phyloP scores from a whole-genome alignment of 805 yeast species.

The Millerozyma miso region DNA sequence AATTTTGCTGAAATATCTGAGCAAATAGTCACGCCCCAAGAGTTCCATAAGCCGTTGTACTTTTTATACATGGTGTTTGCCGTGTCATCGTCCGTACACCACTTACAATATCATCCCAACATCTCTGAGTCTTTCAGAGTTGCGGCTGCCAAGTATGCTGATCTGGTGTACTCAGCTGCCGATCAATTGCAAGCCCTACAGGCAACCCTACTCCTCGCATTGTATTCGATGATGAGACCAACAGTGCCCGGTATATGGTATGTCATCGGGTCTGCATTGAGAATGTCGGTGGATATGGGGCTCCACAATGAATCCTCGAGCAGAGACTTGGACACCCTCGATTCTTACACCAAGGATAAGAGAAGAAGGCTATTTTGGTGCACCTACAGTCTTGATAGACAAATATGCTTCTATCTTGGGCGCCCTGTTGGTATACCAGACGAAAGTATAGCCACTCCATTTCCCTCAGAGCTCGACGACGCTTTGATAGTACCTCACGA shows the following conservation, averaged over 20 bases:
- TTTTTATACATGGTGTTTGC: conserved; percentile 78
- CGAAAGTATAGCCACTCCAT: conserved; percentile 64
- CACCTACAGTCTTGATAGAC: conserved; percentile 80
- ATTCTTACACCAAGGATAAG: conserved; percentile 60
- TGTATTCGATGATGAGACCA: conserved; percentile 83
- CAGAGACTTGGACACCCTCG: conserved; percentile 27
- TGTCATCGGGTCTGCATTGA: conserved; percentile 71
- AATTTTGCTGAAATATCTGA: conserved; percentile 33
- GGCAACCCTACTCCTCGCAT: conserved; percentile 61
- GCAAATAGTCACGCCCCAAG: conserved; percentile 40
- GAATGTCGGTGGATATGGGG: conserved; percentile 81
- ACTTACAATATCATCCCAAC: conserved; percentile 59
- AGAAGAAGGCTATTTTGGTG: conserved; percentile 85
- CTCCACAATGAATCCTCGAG: conserved; percentile 61
- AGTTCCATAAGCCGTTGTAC: conserved; percentile 53
- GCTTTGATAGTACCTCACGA: conserved; percentile 44
- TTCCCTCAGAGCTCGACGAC: conserved; percentile 76
- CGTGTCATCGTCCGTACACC: conserved; percentile 70
- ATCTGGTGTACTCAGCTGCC: conserved; percentile 50
- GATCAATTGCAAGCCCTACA: conserved; percentile 71
- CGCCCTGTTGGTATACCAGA: conserved; percentile 89
- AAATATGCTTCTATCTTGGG: conserved; percentile 79
- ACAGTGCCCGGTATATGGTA: conserved; percentile 93
- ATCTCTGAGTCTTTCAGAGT: conserved; percentile 67
- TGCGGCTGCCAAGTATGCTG: conserved; percentile 58